Evolutionary conservation across 257 asterid genomes (phyloP), one percentile per base, ranked within the genome.

Genomic region (Galeopsis tetrahit): DNA sequence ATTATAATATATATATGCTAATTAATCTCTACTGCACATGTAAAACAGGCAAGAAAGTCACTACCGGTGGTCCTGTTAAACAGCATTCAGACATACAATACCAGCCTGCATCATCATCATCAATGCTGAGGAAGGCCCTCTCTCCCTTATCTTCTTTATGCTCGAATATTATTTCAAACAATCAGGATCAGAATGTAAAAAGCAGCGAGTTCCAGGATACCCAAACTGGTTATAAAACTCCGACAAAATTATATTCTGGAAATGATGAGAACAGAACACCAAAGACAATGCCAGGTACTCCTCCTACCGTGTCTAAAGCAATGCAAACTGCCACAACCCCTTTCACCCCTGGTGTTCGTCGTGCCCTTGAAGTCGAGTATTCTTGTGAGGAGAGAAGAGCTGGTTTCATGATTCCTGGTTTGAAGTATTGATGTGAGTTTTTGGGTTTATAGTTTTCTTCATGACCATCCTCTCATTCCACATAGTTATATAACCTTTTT

Each of bases 341-440:
- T 52, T 79, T 53, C 51, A 78, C 83, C 14, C 83, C 78, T 5
- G 64, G 81, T 1, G 4, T 59, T 14, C 59, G 66, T 14, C 75
- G 73, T 28, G 10, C 40, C 21, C 55, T 34, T 55, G 83, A 75
- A 31, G 34, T 79, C 3, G 85, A 82, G 66, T 82, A 82, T 70
- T 94, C 98, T 2, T 88, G 62, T 9, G 97, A 94, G 85, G 96
- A 89, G 80, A 89, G 73, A 79, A 71, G 96, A 80, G 93, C 93
- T 7, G 91, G 96, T 36, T 88, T 83, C 49, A 52, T 69, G 40
- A 60, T 73, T 61, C 76, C 76, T 69, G 32, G 78, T 64, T 51
- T 82, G 81, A 81, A 43, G 52, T 39, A 76, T 61, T 53, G 35
- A 7, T 55, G 35, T 69, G 21, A 46, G 79, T 62, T 63, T 73